A percentile compares a stretch with the other conserved stretches of the same genome.
Conservation (phyloP, 345 rosid species). For the Ceriops decandra region DNA sequence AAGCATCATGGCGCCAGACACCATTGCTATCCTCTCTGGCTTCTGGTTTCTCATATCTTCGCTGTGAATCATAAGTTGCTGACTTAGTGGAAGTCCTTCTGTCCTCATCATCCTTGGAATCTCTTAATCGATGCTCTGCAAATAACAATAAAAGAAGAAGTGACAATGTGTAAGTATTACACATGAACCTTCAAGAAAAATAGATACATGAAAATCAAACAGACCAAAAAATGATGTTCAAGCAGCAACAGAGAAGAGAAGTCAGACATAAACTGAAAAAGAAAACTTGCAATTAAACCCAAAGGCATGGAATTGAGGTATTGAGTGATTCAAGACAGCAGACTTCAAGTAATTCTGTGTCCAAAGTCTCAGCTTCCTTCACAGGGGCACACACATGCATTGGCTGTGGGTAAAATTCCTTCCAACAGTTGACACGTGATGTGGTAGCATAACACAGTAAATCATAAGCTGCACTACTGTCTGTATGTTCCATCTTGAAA, state of each 20-base stretch:
- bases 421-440: too few species aligned
- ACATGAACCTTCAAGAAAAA: not conserved
- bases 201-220: not conserved
- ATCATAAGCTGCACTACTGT: too few species aligned
- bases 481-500: too few species aligned
- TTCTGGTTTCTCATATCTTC: constrained; percentile 43
- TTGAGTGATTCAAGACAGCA: not conserved
- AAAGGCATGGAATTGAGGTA: not conserved
- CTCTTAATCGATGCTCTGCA: constrained; percentile 61
- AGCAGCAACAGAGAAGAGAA: not conserved
- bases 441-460: too few species aligned
- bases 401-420: too few species aligned
- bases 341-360: too few species aligned
- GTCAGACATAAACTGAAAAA: not conserved
- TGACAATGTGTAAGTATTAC: not conserved
- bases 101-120: constrained; percentile 40
- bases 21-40: constrained; percentile 40
- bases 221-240: too few species aligned
- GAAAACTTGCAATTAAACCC: not conserved
- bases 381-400: too few species aligned
- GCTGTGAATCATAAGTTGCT: constrained; percentile 25
- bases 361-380: too few species aligned
- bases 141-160: constrained; percentile 15
- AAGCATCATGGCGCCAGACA: constrained; percentile 66
- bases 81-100: constrained; percentile 40